Percentiles rank a stretch among this genome's conserved stretches.
Evolutionary conservation across 1,284 basidiomycete genomes (phyloP).

Genomic region (Hemileia vastatrix): DNA sequence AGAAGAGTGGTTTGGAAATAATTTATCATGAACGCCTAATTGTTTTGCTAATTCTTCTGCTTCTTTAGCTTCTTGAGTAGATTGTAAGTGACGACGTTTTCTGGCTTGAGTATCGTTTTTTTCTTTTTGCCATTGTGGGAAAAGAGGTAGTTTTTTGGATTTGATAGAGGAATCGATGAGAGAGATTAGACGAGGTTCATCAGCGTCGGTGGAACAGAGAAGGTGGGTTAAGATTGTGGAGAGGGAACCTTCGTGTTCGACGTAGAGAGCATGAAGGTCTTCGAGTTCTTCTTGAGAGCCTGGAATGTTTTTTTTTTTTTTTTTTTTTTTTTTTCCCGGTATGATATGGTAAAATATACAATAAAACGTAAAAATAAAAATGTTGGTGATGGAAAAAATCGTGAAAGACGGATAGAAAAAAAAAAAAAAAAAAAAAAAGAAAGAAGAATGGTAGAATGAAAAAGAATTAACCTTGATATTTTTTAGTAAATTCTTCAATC

Average conservation of each 20-base stretch:
- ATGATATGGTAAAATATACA: no score
- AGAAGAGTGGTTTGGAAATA: not conserved
- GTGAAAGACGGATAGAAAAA: no score
- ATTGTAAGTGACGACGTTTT: not conserved
- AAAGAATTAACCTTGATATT: constrained; percentile 14
- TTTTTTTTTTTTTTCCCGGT: no score
- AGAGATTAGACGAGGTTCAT: constrained; percentile 12
- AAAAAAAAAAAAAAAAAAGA: no score
- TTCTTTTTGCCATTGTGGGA: not conserved
- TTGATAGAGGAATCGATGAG: constrained; percentile 17
- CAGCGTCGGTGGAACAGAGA: constrained; percentile 7
- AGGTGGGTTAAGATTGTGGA: constrained; percentile 5
- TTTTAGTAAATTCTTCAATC: constrained; percentile 22
- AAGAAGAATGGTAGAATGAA: not conserved
- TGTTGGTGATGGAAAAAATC: no score
- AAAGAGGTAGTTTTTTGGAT: not conserved
- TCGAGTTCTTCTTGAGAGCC: constrained; percentile 19
- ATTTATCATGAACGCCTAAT: constrained; percentile 13
- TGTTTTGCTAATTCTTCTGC: constrained; percentile 13
- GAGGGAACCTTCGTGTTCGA: constrained; percentile 4
- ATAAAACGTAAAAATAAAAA: no score
- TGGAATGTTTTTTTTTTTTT: no score
- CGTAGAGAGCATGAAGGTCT: constrained; percentile 12
- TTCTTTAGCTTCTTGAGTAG: constrained; percentile 12
- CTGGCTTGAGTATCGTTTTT: constrained; percentile 5